Conservation (phyloP, 371 early-diverging fungal species). For the Circinella minor region DNA sequence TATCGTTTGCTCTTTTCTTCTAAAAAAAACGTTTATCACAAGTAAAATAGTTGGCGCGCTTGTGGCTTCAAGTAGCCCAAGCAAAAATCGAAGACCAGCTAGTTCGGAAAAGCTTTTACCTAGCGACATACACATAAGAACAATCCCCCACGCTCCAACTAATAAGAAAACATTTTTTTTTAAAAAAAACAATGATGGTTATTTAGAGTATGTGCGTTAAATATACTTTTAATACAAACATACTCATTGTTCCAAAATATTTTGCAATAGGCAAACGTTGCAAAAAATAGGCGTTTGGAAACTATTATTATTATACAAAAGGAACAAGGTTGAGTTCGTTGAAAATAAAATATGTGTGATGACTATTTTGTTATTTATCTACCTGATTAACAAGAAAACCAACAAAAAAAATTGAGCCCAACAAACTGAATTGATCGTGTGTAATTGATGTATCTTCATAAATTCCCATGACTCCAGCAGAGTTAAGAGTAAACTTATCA, state of each 20-base stretch:
- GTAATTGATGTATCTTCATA: constrained; percentile 19
- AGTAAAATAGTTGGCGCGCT: constrained; percentile 33
- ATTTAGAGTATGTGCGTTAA: not conserved
- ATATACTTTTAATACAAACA: not conserved
- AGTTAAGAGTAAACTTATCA: constrained; percentile 25
- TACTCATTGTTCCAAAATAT: constrained; percentile 22
- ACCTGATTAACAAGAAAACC: constrained; percentile 28
- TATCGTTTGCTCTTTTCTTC: constrained; percentile 36
- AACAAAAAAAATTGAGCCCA: constrained; percentile 27
- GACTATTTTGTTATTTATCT: not conserved
- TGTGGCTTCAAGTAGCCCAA: constrained; percentile 38
- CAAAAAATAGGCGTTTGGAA: constrained; percentile 30
- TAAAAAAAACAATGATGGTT: not conserved
- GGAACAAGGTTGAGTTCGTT: no score
- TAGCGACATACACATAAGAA: constrained; percentile 32
- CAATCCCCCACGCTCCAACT: constrained; percentile 36
- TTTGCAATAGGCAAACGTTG: constrained; percentile 23
- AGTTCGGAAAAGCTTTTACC: constrained; percentile 36
- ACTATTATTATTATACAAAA: not conserved
- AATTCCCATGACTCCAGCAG: constrained; percentile 22
- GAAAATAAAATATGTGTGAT: no score
- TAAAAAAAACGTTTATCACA: constrained; percentile 31
- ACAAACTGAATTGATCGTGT: constrained; percentile 16
- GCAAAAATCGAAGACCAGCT: constrained; percentile 34
- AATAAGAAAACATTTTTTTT: not conserved